Evolutionary conservation across 2,329 filamentous ascomycete genomes (phyloP), one percentile per base, ranked within the genome.

Genomic region (Phyllosticta citriasiana): DNA sequence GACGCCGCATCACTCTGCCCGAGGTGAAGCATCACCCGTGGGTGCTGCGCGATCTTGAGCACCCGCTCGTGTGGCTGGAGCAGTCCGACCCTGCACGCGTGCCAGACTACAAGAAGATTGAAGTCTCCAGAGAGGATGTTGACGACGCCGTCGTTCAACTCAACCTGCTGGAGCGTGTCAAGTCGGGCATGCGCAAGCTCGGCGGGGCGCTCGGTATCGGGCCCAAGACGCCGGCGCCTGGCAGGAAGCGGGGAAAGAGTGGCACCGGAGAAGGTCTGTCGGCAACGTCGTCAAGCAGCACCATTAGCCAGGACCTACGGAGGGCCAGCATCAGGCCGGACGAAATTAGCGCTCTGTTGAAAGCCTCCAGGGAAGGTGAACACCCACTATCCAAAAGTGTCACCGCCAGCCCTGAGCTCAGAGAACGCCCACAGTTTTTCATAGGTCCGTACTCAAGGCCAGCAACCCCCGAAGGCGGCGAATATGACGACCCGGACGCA

Each of bases 1-100:
- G 88, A 30, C 87, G 92, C 74, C 86, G 94, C 50, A 97, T 99
- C 68, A 88, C 89, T 7, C 79, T 99, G 57, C 86, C 87, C 63
- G 93, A 97, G 67, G 93, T 97, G 68, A 97, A 97, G 73, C 87
- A 89, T 63, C 94, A 99, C 71, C 87, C 88, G 4, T 99, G 94
- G 94, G 88, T 97, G 16, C 80, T 93, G 1, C 80, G 87, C 62
- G 89, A 87, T 65, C 82, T 96, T 33, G 91, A 88, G 65, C 77
- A 84, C 35, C 83, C 87, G 47, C 78, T 84, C 33, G 80, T 82
- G 9, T 99, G 94, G 94, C 84, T 97, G n/a, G 91, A 96, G 67
- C 91, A 96, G 65, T 96, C 92, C 0, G 93, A 97, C 69, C 91
- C 92, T 1, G 86, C 85, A 47, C 83, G 87, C 40, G 87, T 87